Evolutionary conservation across 2,329 filamentous ascomycete species (phyloP), one percentile per base, ranked within the genome.

Genomic region (Aspergillus sp.): DNA sequence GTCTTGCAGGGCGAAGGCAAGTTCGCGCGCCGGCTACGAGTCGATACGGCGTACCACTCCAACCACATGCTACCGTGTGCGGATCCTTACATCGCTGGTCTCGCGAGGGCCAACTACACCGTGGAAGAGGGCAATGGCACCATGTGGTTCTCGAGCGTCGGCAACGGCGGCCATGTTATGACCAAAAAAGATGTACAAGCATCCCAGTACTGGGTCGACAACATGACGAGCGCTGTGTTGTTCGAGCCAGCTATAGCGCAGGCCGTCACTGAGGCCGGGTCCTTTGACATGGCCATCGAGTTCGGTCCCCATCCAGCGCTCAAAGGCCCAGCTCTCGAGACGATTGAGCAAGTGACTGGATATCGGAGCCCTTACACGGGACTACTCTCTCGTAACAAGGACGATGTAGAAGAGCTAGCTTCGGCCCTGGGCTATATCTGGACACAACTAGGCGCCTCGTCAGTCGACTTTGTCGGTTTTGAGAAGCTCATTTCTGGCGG

Each of bases 11-110:
- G 26, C 2, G 16, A 35, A 8, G 15, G 22, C 2, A 33, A 26
- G 5, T 45, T 43, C 24, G 16, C 24, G 4, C 34, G 42, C 5
- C 16, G 13, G 20, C 30, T 48, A 8, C 35, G 31, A 10, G 60
- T 67, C 4, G 55, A 60, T 14, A 53, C 38, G 3, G 63, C 65
- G 0, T 68, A 66, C 32, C 64, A 68, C 38, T 61, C 58, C 1
- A 48, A 51, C 15, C 60, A 66, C 32, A 64, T 65, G 59, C 1
- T 36, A 24, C 27, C 35, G 2, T 49, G 51, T 26, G 42, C 47
- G 1, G 38, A 38, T 4, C 29, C 37, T 10, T 58, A 61, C 31
- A 22, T 22, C 5, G 27, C 11, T 6, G 17, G 11, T 30, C 16
- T 2, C n/a, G 11, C 13, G 13, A n/a, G 32, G n/a, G 3, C 6